Base-by-base conservation (phyloP, 2,329 filamentous ascomycete species). In the Cyclaneusma minus region DNA sequence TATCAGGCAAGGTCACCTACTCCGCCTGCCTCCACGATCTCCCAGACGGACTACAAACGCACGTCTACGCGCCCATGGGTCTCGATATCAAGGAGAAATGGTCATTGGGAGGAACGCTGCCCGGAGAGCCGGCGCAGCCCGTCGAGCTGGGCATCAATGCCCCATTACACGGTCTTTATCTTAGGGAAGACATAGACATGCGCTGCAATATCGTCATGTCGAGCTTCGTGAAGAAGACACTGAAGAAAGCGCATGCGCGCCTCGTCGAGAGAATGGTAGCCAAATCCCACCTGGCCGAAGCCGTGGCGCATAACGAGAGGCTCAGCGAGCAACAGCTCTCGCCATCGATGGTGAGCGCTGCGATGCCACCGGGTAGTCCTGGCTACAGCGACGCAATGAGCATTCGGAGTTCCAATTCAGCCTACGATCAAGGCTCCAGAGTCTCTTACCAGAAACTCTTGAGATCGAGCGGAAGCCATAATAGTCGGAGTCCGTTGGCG, bases 141-240 rank as follows among this genome's bases (percentile, higher is more conserved):
- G 51, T 65, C 7, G 79, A 87, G 52, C 51, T 80, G 13, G 77
- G 74, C 4, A 51, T 79, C 5, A 64, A 64, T 9, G 68, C 63
- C 0, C 81, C 82, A 0, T 50, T 61, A 13, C 56, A 68, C 21
- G 83, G 82, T 0, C 55, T 92, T 8, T 91, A 84, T 45, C 56
- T 92, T 21, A 64, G 78, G n/a, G 83, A 92, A 56, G 83, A 92
- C 37, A 74, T 89, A 25, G 75, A 83, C 35, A 72, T 92, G 60
- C 66, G 66, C 30, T 91, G 82, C 55, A 87, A 84, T 42, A 56
- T 83, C 31, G 56, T 89, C 35, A 66, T 89, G 56, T 63, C 72
- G 0, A 54, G 56, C 6, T 91, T 91, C 43, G 78, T 92, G 31
- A 85, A 80, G 58, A 79, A 72, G 52, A 89, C 80, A 9, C 62